Evolutionary conservation across 108 stramenopile species (phyloP).

Genomic region (Cyclotella atomus): DNA sequence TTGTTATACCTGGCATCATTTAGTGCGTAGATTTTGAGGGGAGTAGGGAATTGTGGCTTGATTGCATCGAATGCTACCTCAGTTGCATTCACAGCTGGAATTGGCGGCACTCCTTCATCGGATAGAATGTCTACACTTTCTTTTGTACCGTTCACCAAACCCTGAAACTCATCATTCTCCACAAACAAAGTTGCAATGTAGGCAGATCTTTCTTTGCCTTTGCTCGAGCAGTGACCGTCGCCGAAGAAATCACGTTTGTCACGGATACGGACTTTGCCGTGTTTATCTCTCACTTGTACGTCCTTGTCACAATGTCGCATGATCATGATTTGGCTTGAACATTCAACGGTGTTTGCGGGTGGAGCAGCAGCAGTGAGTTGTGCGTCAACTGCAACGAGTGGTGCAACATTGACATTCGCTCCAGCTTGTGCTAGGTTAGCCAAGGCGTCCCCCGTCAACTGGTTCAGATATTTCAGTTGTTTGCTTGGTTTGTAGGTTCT

Average conservation of each 20-base stretch:
- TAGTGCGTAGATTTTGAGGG: slow-evolving; percentile 40
- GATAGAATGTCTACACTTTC: background rate
- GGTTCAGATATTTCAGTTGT: slow-evolving; percentile 17
- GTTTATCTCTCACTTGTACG: slow-evolving; percentile 4
- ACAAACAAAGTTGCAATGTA: slow-evolving; percentile 50
- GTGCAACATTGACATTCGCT: background rate
- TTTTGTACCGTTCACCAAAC: slow-evolving; percentile 1
- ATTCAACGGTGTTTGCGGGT: slow-evolving; percentile 9
- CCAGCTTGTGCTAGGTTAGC: background rate
- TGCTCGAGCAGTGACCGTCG: slow-evolving; percentile 37
- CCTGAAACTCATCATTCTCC: slow-evolving; percentile 21
- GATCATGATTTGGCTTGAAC: slow-evolving; percentile 41
- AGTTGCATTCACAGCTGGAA: slow-evolving; percentile 14
- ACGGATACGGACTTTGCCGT: slow-evolving; percentile 1
- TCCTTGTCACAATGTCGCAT: slow-evolving; percentile 51
- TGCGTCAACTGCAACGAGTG: no score
- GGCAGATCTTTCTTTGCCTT: slow-evolving; percentile 32
- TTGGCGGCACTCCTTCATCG: background rate
- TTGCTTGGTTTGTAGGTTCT: background rate
- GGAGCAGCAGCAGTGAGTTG: background rate
- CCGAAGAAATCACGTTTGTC: slow-evolving; percentile 30
- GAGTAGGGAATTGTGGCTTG: slow-evolving; percentile 41
- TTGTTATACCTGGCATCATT: slow-evolving; percentile 20
- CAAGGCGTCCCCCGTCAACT: background rate
- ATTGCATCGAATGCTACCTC: background rate